Evolutionary conservation across 1,139 yeast genomes (phyloP).

Genomic region (Maudiozyma humilis): DNA sequence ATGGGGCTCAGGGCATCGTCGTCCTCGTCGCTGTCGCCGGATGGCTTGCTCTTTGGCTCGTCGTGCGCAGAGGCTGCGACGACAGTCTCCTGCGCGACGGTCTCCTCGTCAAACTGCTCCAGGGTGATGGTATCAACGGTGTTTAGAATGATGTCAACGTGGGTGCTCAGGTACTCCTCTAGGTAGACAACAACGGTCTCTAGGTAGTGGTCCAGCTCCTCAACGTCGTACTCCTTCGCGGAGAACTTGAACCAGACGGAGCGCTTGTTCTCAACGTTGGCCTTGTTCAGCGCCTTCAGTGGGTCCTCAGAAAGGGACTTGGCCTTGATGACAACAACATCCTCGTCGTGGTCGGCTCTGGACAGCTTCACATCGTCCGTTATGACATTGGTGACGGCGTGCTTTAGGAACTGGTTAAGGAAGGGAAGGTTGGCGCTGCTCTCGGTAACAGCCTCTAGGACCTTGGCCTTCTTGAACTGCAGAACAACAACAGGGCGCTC

Average conservation of each 20-base stretch:
- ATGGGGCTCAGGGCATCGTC: slow-evolving; percentile 22
- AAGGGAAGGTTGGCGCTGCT: slow-evolving; percentile 13
- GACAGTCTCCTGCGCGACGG: not conserved
- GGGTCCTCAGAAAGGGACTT: slow-evolving; percentile 15
- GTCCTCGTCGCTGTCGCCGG: slow-evolving; percentile 9
- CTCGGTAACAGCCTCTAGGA: slow-evolving; percentile 13
- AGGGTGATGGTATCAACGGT: slow-evolving; percentile 7
- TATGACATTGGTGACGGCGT: slow-evolving; percentile 12
- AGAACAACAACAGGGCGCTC: slow-evolving; percentile 22
- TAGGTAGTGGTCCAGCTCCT: slow-evolving; percentile 21
- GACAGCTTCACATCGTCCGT: slow-evolving; percentile 9
- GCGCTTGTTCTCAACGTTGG: slow-evolving; percentile 13
- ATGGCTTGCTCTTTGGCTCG: slow-evolving; percentile 4
- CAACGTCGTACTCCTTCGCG: slow-evolving; percentile 16
- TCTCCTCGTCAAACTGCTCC: slow-evolving; percentile 7
- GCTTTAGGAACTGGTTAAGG: slow-evolving; percentile 15
- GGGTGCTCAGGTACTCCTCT: slow-evolving; percentile 16
- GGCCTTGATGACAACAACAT: slow-evolving; percentile 10
- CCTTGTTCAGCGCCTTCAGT: slow-evolving; percentile 16
- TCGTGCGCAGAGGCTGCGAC: not conserved
- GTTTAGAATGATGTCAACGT: slow-evolving; percentile 18
- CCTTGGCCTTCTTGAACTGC: slow-evolving; percentile 18
- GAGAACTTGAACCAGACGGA: slow-evolving; percentile 21
- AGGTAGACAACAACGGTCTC: slow-evolving; percentile 19
- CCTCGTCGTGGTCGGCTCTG: slow-evolving; percentile 1